Evolutionary conservation across 352 stramenopile species (phyloP).

Genomic region (Pythium sukuiense): DNA sequence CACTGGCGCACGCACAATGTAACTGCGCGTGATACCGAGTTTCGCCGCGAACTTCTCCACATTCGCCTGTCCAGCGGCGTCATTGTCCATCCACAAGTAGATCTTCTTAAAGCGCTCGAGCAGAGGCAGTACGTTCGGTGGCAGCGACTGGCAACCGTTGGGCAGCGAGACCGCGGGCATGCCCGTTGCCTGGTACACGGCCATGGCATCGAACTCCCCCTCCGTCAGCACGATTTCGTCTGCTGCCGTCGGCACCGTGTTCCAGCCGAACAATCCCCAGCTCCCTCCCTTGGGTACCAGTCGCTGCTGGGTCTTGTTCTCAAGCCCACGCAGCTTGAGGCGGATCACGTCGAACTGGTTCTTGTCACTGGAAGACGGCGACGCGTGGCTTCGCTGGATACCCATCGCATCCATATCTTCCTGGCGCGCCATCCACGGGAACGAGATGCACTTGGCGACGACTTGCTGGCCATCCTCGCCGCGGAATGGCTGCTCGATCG

Average conservation of each 20-base stretch:
- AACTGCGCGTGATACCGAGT: conserved; percentile 89
- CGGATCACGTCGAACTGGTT: conserved; percentile 80
- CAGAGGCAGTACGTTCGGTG: conserved; percentile 93
- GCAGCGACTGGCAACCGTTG: conserved; percentile 96
- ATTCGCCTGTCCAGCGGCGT: conserved; percentile 92
- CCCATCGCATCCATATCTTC: conserved; percentile 86
- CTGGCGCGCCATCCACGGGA: conserved; percentile 94
- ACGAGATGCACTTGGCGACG: conserved; percentile 89
- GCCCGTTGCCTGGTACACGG: conserved; percentile 95
- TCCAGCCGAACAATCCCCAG: conserved; percentile 99
- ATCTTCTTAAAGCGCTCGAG: conserved; percentile 97
- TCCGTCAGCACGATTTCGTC: conserved; percentile 96
- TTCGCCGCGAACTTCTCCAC: conserved; percentile 97
- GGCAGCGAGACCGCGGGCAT: conserved; percentile 93
- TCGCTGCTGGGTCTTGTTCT: conserved; percentile 87
- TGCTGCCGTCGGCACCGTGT: conserved; percentile 90
- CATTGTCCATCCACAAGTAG: conserved; percentile 99
- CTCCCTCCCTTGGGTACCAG: conserved; percentile 91
- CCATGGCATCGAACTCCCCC: conserved; percentile 97
- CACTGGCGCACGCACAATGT: conserved; percentile 85
- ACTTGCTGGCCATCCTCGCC: conserved; percentile 54
- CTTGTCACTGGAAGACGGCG: conserved; percentile 43
- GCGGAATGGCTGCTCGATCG: conserved; percentile 86
- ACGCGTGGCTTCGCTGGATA: conserved; percentile 48
- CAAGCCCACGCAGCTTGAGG: conserved; percentile 82